These are phyloP conservation scores for Ustilago trichophora DNA, from an alignment of 1,284 basidiomycete species.

Conservation along the genomic window DNA sequence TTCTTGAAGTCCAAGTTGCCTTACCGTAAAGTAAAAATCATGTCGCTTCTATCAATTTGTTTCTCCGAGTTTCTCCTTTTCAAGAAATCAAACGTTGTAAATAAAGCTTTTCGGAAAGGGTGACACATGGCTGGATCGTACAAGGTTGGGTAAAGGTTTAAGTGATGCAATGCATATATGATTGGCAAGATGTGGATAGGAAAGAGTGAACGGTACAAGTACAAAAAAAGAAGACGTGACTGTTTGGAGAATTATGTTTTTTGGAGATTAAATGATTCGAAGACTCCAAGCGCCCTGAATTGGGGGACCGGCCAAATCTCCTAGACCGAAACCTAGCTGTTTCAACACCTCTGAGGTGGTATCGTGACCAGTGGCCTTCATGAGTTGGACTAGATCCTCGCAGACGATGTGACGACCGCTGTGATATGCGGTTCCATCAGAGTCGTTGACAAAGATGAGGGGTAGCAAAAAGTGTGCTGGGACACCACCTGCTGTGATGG, in stretches of 20 bases:
- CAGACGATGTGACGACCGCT: constrained; percentile 54
- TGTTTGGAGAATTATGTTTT: background rate
- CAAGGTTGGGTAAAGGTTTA: too few relatives aligned
- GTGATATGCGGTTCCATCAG: constrained; percentile 60
- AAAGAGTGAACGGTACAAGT: background rate
- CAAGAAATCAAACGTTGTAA: too few relatives aligned
- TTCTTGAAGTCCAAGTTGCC: too few relatives aligned
- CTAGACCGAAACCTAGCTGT: constrained; percentile 51
- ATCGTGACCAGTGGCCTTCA: constrained; percentile 51
- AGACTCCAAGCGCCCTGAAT: constrained; percentile 50
- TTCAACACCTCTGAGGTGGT: constrained; percentile 46
- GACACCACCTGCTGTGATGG: background rate
- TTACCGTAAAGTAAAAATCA: too few relatives aligned
- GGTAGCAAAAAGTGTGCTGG: constrained; percentile 51
- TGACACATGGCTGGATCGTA: too few relatives aligned
- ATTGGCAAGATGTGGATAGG: background rate
- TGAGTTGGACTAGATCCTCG: constrained; percentile 54
- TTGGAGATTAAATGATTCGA: constrained; percentile 39
- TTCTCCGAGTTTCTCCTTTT: too few relatives aligned
- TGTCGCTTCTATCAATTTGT: too few relatives aligned
- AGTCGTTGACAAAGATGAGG: constrained; percentile 59
- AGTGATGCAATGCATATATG: too few relatives aligned
- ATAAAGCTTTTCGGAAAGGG: too few relatives aligned
- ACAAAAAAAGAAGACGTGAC: background rate
- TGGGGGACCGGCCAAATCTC: constrained; percentile 35